Percentiles rank a stretch among this genome's conserved stretches.
Evolutionary conservation across 116 monocot genomes (phyloP).

Genomic region (Iris pallida): DNA sequence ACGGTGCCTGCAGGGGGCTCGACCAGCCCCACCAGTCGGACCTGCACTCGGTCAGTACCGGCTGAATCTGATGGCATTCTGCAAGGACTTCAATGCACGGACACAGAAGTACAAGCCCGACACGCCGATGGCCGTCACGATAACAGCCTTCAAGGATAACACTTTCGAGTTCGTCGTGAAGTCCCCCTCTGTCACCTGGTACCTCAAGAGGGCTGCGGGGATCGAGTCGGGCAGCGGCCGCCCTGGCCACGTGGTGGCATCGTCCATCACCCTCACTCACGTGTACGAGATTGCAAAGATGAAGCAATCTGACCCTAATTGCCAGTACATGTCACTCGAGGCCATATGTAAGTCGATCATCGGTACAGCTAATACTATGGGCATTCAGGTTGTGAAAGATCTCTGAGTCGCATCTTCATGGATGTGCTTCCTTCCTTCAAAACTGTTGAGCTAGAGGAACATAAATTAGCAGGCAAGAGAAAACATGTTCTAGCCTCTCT

Average conservation of each 20-base stretch:
- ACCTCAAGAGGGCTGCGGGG: slow-evolving; percentile 85
- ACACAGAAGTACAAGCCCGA: slow-evolving; percentile 98
- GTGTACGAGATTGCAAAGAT: slow-evolving; percentile 97
- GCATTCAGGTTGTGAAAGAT: slow-evolving; percentile 86
- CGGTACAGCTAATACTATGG: slow-evolving; percentile 91
- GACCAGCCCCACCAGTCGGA: slow-evolving; percentile 90
- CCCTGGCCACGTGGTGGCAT: slow-evolving; percentile 59
- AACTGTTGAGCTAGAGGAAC: no score
- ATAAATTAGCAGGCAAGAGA: no score
- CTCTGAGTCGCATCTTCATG: slow-evolving; percentile 21
- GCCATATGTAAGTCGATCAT: slow-evolving; percentile 86
- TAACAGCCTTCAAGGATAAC: slow-evolving; percentile 91
- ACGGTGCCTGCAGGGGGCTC: slow-evolving; percentile 90
- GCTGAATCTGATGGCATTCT: slow-evolving; percentile 96
- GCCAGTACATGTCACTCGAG: slow-evolving; percentile 72
- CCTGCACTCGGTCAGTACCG: slow-evolving; percentile 90
- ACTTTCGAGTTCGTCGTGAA: slow-evolving; percentile 94
- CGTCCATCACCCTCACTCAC: slow-evolving; percentile 67
- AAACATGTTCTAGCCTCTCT: no score
- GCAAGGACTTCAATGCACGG: slow-evolving; percentile 98
- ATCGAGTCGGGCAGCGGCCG: slow-evolving; percentile 82
- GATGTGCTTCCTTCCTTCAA: no score
- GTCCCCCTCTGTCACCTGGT: slow-evolving; percentile 86
- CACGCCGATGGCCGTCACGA: slow-evolving; percentile 83
- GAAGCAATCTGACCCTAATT: slow-evolving; percentile 69